Evolutionary conservation across 495 filamentous ascomycete species (phyloP), one percentile per base, ranked within the genome.

Genomic region (Filosporella fistucella): DNA sequence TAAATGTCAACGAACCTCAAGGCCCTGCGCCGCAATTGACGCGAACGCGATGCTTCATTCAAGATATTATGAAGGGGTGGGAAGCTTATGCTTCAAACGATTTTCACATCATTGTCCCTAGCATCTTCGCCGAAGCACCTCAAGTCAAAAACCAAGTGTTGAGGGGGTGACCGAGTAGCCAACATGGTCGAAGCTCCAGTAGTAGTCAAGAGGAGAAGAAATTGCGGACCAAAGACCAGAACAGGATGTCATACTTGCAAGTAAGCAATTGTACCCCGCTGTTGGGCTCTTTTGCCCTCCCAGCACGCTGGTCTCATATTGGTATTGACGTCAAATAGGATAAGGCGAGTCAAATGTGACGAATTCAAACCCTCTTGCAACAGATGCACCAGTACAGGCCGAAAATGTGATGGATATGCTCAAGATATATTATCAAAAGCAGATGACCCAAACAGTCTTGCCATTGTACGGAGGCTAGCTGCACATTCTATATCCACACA

Each of bases 261-360:
- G 53, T 56, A 26, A 24, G 44, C 16, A n/a, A n/a, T 14, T 14
- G n/a, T 5, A n/a, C 12, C 5, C 12, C n/a, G 18, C 12, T n/a
- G n/a, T 30, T 30, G 28, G n/a, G 8, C 28, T 30, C 8, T 8
- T 8, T 8, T 26, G 4, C 39, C 21, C 22, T 10, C 4, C 16
- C 35, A 20, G 14, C 21, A 22, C 6, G 2, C 4, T 2, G 11
- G 17, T 17, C 28, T 41, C 10, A 41, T 10, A 18, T 39, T 13
- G 6, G 21, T 9, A 22, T 11, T 13, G 6, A 24, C 39, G 12
- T 17, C 16, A 22, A 54, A 53, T 34, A 66, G 68, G 35, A 58
- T 60, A 20, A 62, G 70, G 30, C 56, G 64, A 24, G 62, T 73
- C 13, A 73, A 73, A 42, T 74, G 70, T 35, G 70, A 71, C 39